A percentile compares a stretch with the other conserved stretches of the same genome.
phyloP scores from a whole-genome alignment of 176 grass and related monocot genomes.

The Elymus sibiricus region DNA sequence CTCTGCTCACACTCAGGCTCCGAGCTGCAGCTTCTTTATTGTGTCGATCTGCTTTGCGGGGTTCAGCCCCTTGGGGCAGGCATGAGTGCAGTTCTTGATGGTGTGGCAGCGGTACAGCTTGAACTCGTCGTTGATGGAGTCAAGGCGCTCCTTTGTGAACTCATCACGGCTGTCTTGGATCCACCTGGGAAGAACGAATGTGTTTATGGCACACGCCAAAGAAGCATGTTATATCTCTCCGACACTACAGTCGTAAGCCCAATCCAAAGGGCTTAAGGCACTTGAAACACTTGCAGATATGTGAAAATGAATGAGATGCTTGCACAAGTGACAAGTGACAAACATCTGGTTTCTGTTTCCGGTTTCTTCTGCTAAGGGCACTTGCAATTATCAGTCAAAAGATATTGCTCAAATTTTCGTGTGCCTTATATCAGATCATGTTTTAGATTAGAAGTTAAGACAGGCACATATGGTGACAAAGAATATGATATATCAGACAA shows the following conservation, averaged over 20 bases:
- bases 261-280: neutral
- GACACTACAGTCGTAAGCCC: neutral
- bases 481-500: neutral
- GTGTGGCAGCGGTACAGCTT: constrained; percentile 96
- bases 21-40: constrained; percentile 90
- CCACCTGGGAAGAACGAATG: constrained; percentile 56
- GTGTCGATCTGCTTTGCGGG: constrained; percentile 86
- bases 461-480: neutral
- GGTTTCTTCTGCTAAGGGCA: neutral
- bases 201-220: neutral
- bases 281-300: neutral
- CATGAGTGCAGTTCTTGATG: constrained; percentile 93
- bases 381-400: neutral
- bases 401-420: neutral
- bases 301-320: neutral
- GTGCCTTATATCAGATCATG: neutral
- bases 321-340: neutral
- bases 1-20: neutral
- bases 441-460: neutral
- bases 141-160: constrained; percentile 90
- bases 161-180: constrained; percentile 98
- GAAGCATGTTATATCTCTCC: neutral
- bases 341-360: neutral
- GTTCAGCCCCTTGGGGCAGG: constrained; percentile 94
- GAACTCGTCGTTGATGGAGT: constrained; percentile 90